phyloP scores from a whole-genome alignment of 2,329 filamentous ascomycete species.

The Aspergillus ustus region DNA sequence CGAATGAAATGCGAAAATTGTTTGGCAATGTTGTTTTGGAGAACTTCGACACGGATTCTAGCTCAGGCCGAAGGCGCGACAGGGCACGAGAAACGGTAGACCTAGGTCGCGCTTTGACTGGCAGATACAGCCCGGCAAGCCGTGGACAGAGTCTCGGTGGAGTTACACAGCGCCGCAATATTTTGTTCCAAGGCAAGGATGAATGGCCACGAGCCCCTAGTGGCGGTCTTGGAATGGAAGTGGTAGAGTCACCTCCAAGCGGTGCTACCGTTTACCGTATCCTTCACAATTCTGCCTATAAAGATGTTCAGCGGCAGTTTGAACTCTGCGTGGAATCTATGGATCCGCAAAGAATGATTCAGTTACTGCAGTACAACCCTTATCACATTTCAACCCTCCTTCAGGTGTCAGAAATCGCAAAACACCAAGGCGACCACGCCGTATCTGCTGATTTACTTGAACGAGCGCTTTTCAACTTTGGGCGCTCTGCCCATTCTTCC shows the following conservation, averaged over 20 bases:
- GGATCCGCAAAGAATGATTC: slow-evolving; percentile 81
- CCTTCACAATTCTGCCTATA: slow-evolving; percentile 74
- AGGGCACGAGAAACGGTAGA: slow-evolving; percentile 54
- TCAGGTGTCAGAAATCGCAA: slow-evolving; percentile 89
- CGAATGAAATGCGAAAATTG: slow-evolving; percentile 85
- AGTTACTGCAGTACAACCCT: slow-evolving; percentile 73
- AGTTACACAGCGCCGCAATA: slow-evolving; percentile 74
- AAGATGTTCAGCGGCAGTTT: slow-evolving; percentile 75
- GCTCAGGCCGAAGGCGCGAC: slow-evolving; percentile 58
- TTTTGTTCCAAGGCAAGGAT: slow-evolving; percentile 85
- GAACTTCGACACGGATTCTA: slow-evolving; percentile 54
- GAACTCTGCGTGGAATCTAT: slow-evolving; percentile 78
- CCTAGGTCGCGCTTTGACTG: slow-evolving; percentile 60
- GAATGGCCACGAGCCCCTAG: slow-evolving; percentile 81
- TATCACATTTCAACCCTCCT: slow-evolving; percentile 95
- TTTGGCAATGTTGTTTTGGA: slow-evolving; percentile 70
- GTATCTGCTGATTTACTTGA: slow-evolving; percentile 87
- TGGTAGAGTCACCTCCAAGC: slow-evolving; percentile 59
- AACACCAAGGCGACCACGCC: slow-evolving; percentile 86
- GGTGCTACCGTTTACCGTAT: slow-evolving; percentile 77
- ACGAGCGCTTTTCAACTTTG: slow-evolving; percentile 89
- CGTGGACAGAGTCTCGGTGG: slow-evolving; percentile 70
- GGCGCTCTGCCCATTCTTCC: slow-evolving; percentile 81
- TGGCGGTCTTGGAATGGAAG: slow-evolving; percentile 82
- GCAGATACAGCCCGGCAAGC: slow-evolving; percentile 57